Percentiles rank a stretch among this genome's conserved stretches.
Evolutionary conservation across 1,139 yeast species (phyloP).

Genomic region (Debaryomyces sp.): DNA sequence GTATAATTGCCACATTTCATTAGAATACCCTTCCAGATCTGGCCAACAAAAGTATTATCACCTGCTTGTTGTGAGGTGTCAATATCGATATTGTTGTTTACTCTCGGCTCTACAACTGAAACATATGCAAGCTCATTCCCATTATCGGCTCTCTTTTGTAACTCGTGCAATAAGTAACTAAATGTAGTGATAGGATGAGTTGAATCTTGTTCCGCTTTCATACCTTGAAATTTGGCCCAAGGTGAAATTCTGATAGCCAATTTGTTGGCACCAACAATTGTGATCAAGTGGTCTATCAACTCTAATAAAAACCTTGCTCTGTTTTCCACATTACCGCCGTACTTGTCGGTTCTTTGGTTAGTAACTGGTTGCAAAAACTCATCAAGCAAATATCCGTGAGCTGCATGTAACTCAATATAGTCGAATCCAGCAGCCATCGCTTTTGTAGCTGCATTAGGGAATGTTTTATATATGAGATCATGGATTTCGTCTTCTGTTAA

Average conservation of each 20-base stretch:
- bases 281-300: constrained; percentile 52
- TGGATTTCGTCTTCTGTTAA: constrained; percentile 49
- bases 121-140: constrained; percentile 47
- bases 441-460: constrained; percentile 45
- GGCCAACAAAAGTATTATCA: constrained; percentile 36
- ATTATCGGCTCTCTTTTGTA: neutral
- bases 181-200: constrained; percentile 28
- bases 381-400: constrained; percentile 69
- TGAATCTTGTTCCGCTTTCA: constrained; percentile 29
- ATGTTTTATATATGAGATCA: constrained; percentile 34
- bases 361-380: constrained; percentile 51
- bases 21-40: constrained; percentile 43
- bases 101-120: constrained; percentile 53
- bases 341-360: constrained; percentile 65
- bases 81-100: constrained; percentile 17
- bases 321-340: constrained; percentile 56
- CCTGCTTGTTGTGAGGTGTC: constrained; percentile 16
- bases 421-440: constrained; percentile 67
- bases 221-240: too few relatives aligned
- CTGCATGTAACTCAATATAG: constrained; percentile 67
- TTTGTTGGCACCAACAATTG: constrained; percentile 30
- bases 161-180: constrained; percentile 25
- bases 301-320: constrained; percentile 57
- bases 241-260: constrained; percentile 16
- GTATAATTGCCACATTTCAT: too few relatives aligned